Conservation (phyloP, 257 asterid genomes). For the Salvia miltiorrhiza region DNA sequence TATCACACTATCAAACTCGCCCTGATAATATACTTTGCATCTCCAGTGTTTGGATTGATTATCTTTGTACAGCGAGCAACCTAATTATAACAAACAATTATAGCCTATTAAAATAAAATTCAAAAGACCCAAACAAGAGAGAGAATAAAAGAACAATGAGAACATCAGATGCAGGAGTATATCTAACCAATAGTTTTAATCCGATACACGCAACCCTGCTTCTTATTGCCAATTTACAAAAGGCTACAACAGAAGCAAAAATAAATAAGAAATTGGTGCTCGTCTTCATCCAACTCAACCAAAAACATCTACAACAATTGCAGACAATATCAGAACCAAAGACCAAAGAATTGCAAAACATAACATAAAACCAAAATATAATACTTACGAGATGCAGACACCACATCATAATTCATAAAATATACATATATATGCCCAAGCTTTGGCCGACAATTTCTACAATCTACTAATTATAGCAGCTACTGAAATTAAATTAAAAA, state of each 20-base stretch:
- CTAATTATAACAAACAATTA: background rate
- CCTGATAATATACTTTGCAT: background rate
- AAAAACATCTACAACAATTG: background rate
- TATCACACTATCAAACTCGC: too few species aligned
- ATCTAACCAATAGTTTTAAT: background rate
- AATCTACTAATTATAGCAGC: too few species aligned
- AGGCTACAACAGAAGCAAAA: background rate
- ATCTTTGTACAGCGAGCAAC: background rate
- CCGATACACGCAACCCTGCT: conserved; percentile 1
- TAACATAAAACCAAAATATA: too few species aligned
- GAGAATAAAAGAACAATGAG: background rate
- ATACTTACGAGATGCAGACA: too few species aligned
- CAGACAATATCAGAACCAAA: background rate
- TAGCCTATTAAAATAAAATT: too few species aligned
- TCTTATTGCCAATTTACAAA: conserved; percentile 15
- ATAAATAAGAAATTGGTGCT: background rate
- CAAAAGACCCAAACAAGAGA: too few species aligned
- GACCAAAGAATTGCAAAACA: too few species aligned
- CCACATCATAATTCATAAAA: too few species aligned
- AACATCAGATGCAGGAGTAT: background rate
- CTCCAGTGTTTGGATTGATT: background rate
- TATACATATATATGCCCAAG: too few species aligned
- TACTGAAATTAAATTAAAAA: too few species aligned
- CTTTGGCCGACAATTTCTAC: too few species aligned
- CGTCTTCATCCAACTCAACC: background rate